These are phyloP conservation scores for Polygonum maritimum DNA, from an alignment of 148 eudicot species.

Conservation along the genomic window DNA sequence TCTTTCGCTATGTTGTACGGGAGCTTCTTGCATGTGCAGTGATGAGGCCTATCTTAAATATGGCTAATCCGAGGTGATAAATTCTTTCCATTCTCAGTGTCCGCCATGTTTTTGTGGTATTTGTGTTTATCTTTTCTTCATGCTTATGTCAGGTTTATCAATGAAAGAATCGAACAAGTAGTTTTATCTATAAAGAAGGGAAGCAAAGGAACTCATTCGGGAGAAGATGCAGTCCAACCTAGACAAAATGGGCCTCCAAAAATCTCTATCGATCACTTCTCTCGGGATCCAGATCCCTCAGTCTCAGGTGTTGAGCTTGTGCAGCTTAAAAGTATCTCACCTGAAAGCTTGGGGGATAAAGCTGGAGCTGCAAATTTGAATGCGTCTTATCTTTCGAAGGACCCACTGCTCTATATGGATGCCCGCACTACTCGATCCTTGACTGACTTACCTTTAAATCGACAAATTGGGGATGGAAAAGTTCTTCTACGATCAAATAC, in stretches of 20 bases:
- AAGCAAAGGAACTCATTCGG: constrained; percentile 36
- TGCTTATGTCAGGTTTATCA: constrained; percentile 60
- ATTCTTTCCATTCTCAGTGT: not conserved
- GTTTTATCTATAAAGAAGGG: constrained; percentile 45
- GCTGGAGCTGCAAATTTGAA: constrained; percentile 24
- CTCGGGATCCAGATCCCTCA: constrained; percentile 67
- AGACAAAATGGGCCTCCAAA: constrained; percentile 37
- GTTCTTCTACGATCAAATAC: constrained; percentile 39
- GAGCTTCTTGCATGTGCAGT: constrained; percentile 97
- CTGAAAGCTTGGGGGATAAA: constrained; percentile 27
- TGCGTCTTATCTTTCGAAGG: constrained; percentile 41
- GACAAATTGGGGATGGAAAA: constrained; percentile 25
- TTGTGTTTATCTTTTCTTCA: not conserved
- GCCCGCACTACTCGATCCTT: constrained; percentile 74
- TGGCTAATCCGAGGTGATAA: constrained; percentile 82
- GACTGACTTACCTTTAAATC: constrained; percentile 44
- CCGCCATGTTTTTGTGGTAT: not conserved
- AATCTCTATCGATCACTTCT: constrained; percentile 45
- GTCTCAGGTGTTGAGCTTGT: constrained; percentile 80
- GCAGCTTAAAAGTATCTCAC: constrained; percentile 44
- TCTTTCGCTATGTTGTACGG: constrained; percentile 62
- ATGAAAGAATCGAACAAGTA: constrained; percentile 85
- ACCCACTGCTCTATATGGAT: constrained; percentile 77
- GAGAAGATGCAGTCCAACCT: constrained; percentile 24
- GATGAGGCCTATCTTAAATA: constrained; percentile 72